Base-by-base conservation (phyloP, 768 basidiomycete genomes). In the Crepidotus variabilis region DNA sequence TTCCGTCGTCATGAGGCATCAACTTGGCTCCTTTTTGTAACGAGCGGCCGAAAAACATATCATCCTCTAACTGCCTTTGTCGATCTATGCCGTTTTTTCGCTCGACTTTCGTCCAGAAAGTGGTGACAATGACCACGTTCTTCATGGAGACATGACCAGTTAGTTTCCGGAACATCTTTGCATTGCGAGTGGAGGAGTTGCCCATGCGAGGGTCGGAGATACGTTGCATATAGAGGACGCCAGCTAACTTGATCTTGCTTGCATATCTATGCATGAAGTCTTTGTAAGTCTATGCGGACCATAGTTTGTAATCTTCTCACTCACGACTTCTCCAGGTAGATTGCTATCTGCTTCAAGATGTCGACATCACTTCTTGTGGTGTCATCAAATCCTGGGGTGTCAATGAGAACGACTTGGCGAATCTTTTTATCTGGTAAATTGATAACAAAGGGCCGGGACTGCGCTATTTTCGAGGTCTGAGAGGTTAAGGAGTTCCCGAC, bases 311-410 rank as follows among this genome's bases (percentile, higher is more conserved):
- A n/a, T n/a, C n/a, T n/a, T n/a, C n/a, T n/a, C n/a, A 56, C 72
- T 56, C 57, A 75, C 74, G 70, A 61, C 13, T 63, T 63, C 5
- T 70, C 63, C 39, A 78, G 64, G 56, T 71, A 75, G 47, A 75
- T 56, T 0, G 81, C 77, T 22, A 83, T 82, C 73, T 80, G 74
- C 46, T 71, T 75, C 36, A 83, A 66, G 13, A 83, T 67, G 14
- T 78, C 78, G 0, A 75, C 71, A 51, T 83, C 82, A 49, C 72
- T 78, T 49, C 70, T 71, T 2, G 65, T 71, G 2, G 81, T 78
- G 60, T 84, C 82, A 58, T 83, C 83, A 55, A 84, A 85, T 5
- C 84, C 84, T 0, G 84, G 83, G 0, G 84, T 85, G 59, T 85
- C 84, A 47, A 86, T 75, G 16, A 86, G 63, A 0, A 69, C 75